A percentile compares a stretch with the other conserved stretches of the same genome.
These are phyloP conservation scores for Aureobasidium sp. DNA, from an alignment of 2,329 filamentous ascomycete genomes.

Conservation along the genomic window DNA sequence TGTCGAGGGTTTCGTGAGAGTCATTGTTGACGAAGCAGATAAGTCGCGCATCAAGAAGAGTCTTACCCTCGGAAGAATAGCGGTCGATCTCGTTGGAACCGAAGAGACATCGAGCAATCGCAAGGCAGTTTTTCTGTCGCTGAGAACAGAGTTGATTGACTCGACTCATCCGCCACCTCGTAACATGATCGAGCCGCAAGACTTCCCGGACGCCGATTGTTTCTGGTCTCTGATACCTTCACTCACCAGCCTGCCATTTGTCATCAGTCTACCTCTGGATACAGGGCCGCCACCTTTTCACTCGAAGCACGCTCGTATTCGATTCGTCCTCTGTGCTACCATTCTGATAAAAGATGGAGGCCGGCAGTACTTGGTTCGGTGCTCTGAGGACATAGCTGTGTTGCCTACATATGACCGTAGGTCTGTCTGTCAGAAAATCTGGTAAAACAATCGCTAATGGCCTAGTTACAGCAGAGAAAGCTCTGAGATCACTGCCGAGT, in stretches of 20 bases:
- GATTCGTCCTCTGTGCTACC: slow-evolving; percentile 41
- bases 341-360: slow-evolving; percentile 40
- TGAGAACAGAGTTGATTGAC: slow-evolving; percentile 45
- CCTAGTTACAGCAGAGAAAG: slow-evolving; percentile 39
- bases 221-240: slow-evolving; percentile 45
- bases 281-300: slow-evolving; percentile 47
- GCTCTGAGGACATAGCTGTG: slow-evolving; percentile 41
- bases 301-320: slow-evolving; percentile 43
- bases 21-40: slow-evolving; percentile 41
- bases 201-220: slow-evolving; percentile 29
- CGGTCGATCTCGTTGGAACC: slow-evolving; percentile 43
- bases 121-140: slow-evolving; percentile 41
- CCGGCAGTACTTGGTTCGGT: slow-evolving; percentile 41
- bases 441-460: not conserved
- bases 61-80: slow-evolving; percentile 41
- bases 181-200: slow-evolving; percentile 39
- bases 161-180: slow-evolving; percentile 41
- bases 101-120: slow-evolving; percentile 41
- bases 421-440: slow-evolving; percentile 15
- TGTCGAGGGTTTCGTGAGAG: slow-evolving; percentile 42
- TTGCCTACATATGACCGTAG: slow-evolving; percentile 47
- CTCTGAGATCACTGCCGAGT: slow-evolving; percentile 44
- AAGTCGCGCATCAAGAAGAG: slow-evolving; percentile 34
- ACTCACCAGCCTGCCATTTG: slow-evolving; percentile 40
- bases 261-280: slow-evolving; percentile 44